Percentiles rank a stretch among this genome's conserved stretches.
Evolutionary conservation across 179 eudicot genomes (phyloP).

Genomic region (Silene coronaria): DNA sequence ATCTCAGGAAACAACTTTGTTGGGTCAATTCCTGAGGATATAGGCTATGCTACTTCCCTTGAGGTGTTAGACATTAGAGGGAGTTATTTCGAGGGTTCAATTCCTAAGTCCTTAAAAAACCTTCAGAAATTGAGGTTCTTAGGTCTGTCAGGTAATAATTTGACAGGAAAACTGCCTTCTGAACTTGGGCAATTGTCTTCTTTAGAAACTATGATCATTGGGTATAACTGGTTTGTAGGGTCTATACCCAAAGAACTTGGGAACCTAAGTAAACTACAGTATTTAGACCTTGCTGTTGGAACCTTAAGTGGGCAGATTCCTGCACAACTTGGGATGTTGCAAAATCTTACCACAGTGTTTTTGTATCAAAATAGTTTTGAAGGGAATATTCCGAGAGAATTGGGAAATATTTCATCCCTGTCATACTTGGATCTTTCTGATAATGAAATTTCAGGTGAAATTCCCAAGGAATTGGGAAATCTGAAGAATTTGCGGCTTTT

Average conservation of each 20-base stretch:
- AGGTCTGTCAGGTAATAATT: slow-evolving; percentile 77
- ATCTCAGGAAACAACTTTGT: slow-evolving; percentile 69
- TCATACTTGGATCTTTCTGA: slow-evolving; percentile 63
- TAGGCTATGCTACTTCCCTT: slow-evolving; percentile 44
- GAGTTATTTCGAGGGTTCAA: slow-evolving; percentile 56
- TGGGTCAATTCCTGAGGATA: slow-evolving; percentile 58
- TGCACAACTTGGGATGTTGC: slow-evolving; percentile 51
- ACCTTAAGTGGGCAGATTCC: slow-evolving; percentile 64
- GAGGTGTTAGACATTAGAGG: slow-evolving; percentile 66
- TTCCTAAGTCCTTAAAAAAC: slow-evolving; percentile 42
- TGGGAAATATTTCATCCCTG: slow-evolving; percentile 52
- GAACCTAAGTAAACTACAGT: slow-evolving; percentile 55
- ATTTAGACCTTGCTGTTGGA: slow-evolving; percentile 75
- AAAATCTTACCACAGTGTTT: slow-evolving; percentile 51
- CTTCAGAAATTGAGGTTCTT: slow-evolving; percentile 58
- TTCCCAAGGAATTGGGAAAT: slow-evolving; percentile 50
- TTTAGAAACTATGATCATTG: slow-evolving; percentile 63
- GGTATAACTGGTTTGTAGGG: slow-evolving; percentile 70
- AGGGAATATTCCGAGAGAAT: slow-evolving; percentile 50
- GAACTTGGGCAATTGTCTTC: slow-evolving; percentile 56
- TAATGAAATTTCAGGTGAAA: slow-evolving; percentile 53
- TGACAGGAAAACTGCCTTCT: slow-evolving; percentile 53
- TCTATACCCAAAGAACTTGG: slow-evolving; percentile 61
- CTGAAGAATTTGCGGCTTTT: slow-evolving; percentile 57
- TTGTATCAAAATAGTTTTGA: slow-evolving; percentile 56